These are phyloP conservation scores for Globisporangium spinosum DNA, from an alignment of 352 stramenopile genomes.

Conservation along the genomic window DNA sequence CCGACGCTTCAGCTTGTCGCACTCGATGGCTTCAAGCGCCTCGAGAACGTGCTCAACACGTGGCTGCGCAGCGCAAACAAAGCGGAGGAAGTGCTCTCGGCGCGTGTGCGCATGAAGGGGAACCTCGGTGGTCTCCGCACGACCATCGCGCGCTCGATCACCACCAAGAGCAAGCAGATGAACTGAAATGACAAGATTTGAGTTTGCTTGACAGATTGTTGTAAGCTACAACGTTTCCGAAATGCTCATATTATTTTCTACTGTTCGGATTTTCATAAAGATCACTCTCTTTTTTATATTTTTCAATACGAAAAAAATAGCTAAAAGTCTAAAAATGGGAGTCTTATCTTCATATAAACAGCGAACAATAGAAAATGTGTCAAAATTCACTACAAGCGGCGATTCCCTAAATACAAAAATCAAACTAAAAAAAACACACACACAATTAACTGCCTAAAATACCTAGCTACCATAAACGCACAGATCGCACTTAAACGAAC, in stretches of 20 bases:
- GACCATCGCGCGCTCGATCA: conserved; percentile 19
- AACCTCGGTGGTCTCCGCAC: conserved; percentile 19
- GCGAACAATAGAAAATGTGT: background rate
- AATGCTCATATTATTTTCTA: background rate
- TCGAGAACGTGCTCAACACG: conserved; percentile 17
- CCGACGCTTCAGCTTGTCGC: conserved; percentile 10
- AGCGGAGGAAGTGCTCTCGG: conserved; percentile 10
- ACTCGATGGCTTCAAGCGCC: conserved; percentile 19
- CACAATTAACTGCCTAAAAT: too few species aligned
- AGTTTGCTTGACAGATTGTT: too few species aligned
- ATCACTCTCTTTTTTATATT: background rate
- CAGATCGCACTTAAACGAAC: background rate
- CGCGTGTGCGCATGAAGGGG: conserved; percentile 11
- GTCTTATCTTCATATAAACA: background rate
- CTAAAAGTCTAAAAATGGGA: background rate
- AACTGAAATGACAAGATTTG: too few species aligned
- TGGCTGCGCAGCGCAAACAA: conserved; percentile 13
- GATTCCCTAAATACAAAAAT: too few species aligned
- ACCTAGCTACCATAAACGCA: too few species aligned
- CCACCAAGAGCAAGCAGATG: conserved; percentile 1
- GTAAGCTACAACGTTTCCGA: too few species aligned
- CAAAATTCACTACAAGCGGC: background rate
- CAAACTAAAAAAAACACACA: too few species aligned
- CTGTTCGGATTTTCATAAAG: background rate
- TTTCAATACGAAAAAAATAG: background rate